Evolutionary conservation across 176 grass and related monocot genomes (phyloP), one percentile per base, ranked within the genome.

Genomic region (Dendrocalamus sinicus): DNA sequence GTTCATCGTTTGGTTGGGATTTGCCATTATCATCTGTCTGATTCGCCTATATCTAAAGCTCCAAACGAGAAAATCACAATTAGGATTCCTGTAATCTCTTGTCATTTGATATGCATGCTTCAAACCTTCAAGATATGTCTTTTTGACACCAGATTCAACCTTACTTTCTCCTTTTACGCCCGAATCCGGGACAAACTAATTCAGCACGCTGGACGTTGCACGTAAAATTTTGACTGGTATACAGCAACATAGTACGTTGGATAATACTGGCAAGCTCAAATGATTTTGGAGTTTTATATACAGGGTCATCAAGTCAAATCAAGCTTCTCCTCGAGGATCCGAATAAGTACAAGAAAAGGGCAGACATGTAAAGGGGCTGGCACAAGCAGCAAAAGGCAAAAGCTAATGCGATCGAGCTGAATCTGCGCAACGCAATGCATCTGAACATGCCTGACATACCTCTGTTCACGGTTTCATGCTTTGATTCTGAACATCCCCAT

Each of bases 341-440:
- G 43, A 67, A 32, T 26, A 68, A 64, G 30, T 55, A 26, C 19
- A 37, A 46, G 17, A 54, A 39, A 13, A 55, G 72, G 40, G 47
- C 17, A 26, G 20, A 30, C 1, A 22, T 6, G 23, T 40, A 40
- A 80, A 84, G 43, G 55, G 14, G 17, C 37, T 12, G 46, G n/a
- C 59, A 66, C 57, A 70, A 28, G 15, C 10, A 48, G 79, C 67
- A 73, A 69, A 30, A 30, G 28, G 28, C 26, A 17, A 76, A 67
- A 46, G 47, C 40, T 66, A 59, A 11, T 26, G 24, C 8, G 13
- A 52, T 26, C 32, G 9, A 61, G 37, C 54, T 26, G 8, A 24
- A 23, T 63, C 23, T 57, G 57, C 66, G 58, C 78, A 86, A 66
- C 66, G 58, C 78, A 86, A 66, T 86, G 77, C 16, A 86, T 81